Base-by-base conservation (phyloP, 805 yeast species). In the Starmerella etchellsii region DNA sequence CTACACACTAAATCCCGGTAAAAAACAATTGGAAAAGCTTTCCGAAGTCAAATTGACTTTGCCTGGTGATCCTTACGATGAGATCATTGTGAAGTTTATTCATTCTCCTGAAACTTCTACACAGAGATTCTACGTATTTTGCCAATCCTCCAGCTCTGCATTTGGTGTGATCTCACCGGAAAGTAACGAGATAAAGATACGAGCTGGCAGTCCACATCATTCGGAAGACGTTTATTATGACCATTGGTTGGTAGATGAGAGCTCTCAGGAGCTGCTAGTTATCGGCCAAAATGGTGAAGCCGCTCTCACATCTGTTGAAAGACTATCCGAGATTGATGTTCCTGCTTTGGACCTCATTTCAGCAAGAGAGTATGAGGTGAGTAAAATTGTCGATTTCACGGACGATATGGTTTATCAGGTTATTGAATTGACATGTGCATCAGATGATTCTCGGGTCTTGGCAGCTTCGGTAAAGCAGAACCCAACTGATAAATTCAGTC, bases 1-100 rank as follows among this genome's bases (percentile, higher is more conserved):
- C 13, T 37, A 37, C 15, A 34, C 37, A 21, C 16, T 40, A 2
- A 23, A 21, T 13, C 2, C 32, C 4, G 39, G 26, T n/a, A 4
- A 7, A 3, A 18, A 15, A 2, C 23, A 22, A 18, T 10, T 19
- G 5, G 3, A 11, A 3, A 10, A n/a, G 22, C 22, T 41, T 2
- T 3, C 9, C 18, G 33, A 37, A 10, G 23, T 37, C 18, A 14
- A 30, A 6, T 20, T 34, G 19, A 22, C 30, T 3, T 3, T 44
- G 3, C 20, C 23, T 2, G 47, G 47, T 14, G 47, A 44, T n/a
- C 42, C 47, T 2, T 37, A 11, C 18, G 47, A 44, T 19, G 47
- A 37, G 14, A n/a, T 41, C 4, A 19, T 37, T 18, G 40, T 44
- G 9, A 44, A 41, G 24, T 35, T 41, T 15, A 24, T 19, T 18